Percentiles rank a stretch among this genome's conserved stretches.
Conservation (phyloP, 495 filamentous ascomycete species). For the Xylaria grammica region DNA sequence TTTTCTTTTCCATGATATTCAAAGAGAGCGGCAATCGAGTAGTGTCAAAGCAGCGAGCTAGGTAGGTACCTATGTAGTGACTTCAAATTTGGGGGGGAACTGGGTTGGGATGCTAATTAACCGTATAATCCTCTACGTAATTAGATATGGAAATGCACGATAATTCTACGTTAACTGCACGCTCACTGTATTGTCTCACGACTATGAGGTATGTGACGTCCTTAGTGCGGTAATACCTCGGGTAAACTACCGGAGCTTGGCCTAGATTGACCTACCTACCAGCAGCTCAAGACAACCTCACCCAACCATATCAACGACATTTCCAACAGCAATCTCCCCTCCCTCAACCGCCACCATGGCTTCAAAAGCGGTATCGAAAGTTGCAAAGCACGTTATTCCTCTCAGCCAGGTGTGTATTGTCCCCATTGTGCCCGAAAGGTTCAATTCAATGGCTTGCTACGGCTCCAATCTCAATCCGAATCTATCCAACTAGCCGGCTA, state of each 20-base stretch:
- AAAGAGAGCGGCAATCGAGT: too few relatives aligned
- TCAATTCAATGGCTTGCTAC: background rate
- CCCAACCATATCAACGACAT: slow-evolving; percentile 27
- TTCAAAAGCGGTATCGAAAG: slow-evolving; percentile 58
- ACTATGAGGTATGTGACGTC: slow-evolving; percentile 20
- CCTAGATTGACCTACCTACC: background rate
- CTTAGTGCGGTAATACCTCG: slow-evolving; percentile 32
- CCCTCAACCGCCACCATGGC: slow-evolving; percentile 51
- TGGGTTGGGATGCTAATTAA: too few relatives aligned
- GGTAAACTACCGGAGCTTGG: slow-evolving; percentile 21
- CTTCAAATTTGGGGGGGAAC: too few relatives aligned
- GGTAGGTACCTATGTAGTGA: too few relatives aligned
- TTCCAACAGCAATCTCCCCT: slow-evolving; percentile 23
- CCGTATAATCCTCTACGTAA: too few relatives aligned
- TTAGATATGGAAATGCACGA: background rate
- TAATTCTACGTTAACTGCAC: too few relatives aligned
- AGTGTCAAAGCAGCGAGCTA: too few relatives aligned
- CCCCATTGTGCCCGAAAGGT: background rate
- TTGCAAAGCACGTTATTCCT: slow-evolving; percentile 50
- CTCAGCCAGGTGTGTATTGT: slow-evolving; percentile 50
- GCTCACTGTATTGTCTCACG: too few relatives aligned
- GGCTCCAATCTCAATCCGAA: background rate
- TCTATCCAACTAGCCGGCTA: background rate
- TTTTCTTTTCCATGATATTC: too few relatives aligned
- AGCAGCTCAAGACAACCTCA: slow-evolving; percentile 26